Conservation (phyloP, 345 rosid genomes). For the Ailanthus altissimus region DNA sequence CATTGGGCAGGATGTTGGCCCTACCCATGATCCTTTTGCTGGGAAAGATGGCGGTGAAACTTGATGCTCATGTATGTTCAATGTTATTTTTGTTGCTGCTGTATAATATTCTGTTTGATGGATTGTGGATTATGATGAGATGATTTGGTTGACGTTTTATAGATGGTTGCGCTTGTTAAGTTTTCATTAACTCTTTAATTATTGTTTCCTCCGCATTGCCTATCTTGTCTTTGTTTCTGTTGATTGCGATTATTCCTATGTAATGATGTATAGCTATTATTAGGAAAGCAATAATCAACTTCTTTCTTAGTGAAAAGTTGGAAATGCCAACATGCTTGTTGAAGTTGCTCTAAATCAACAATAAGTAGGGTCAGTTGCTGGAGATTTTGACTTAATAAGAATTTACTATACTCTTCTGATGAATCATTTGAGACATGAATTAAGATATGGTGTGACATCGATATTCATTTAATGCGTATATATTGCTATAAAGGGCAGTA, state of each 20-base stretch:
- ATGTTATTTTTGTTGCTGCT: background rate
- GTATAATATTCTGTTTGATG: background rate
- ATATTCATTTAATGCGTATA: background rate
- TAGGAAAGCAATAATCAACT: background rate
- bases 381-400: background rate
- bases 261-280: background rate
- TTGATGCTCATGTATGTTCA: conserved; percentile 44
- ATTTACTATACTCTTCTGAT: background rate
- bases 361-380: no score
- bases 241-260: background rate
- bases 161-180: background rate
- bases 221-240: background rate
- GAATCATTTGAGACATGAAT: background rate
- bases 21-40: conserved; percentile 89
- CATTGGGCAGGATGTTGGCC: conserved; percentile 95
- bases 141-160: background rate
- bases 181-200: background rate
- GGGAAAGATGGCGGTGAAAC: conserved; percentile 79
- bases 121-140: background rate
- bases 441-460: background rate
- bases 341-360: background rate
- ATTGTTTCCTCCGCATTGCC: background rate
- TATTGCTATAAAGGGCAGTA: background rate
- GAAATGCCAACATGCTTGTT: background rate
- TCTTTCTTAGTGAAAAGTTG: background rate